Conservation (phyloP, 2,329 filamentous ascomycete genomes). For the Xenoacremonium recifei region DNA sequence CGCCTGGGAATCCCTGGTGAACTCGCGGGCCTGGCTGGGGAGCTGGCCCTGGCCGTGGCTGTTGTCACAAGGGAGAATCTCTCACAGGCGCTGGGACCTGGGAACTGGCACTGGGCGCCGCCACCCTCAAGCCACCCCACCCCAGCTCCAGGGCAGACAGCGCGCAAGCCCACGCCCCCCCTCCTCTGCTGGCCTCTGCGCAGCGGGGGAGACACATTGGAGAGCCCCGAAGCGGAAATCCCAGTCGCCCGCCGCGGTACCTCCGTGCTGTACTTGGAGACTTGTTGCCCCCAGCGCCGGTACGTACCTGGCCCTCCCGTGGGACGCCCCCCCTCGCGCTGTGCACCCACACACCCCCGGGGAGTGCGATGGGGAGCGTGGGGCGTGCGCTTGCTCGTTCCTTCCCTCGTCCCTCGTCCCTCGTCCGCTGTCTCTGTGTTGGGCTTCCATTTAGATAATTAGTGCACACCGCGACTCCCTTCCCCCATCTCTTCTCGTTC, state of each 20-base stretch:
- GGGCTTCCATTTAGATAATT: conserved; percentile 12
- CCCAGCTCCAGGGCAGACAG: conserved; percentile 3
- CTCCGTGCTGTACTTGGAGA: conserved; percentile 23
- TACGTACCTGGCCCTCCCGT: conserved; percentile 18
- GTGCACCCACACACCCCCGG: no score
- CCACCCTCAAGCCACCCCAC: conserved; percentile 1
- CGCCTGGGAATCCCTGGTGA: conserved; percentile 12
- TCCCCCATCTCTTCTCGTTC: conserved; percentile 24
- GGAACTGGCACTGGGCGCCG: background rate
- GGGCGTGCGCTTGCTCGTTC: conserved; percentile 15
- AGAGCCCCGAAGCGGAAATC: conserved; percentile 15
- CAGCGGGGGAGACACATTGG: no score
- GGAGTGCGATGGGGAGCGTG: no score
- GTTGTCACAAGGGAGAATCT: background rate
- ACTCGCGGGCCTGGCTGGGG: conserved; percentile 13
- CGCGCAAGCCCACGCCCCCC: no score
- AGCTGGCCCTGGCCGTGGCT: background rate
- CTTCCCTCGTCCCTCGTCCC: conserved; percentile 10
- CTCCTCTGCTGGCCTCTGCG: no score
- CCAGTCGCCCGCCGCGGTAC: conserved; percentile 23
- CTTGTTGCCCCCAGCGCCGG: conserved; percentile 12
- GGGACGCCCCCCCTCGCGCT: conserved; percentile 10
- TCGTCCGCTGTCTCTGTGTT: conserved; percentile 11
- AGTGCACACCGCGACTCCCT: conserved; percentile 27
- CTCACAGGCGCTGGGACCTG: no score